Evolutionary conservation across 2,329 filamentous ascomycete species (phyloP).

Genomic region (Pseudogymnoascus destructans): DNA sequence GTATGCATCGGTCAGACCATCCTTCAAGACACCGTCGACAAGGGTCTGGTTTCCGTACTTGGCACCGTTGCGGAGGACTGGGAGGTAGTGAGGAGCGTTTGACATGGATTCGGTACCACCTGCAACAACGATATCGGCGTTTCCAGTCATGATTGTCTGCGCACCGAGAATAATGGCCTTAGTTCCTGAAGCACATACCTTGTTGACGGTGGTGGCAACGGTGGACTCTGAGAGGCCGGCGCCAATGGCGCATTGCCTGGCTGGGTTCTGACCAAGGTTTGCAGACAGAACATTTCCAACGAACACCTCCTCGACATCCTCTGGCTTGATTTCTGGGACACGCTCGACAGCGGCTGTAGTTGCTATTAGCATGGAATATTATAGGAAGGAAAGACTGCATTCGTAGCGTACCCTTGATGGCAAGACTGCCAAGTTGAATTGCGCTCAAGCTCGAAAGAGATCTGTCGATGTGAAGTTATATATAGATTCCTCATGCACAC

Average conservation of each 20-base stretch:
- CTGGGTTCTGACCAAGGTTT: slow-evolving; percentile 90
- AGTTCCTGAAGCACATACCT: slow-evolving; percentile 90
- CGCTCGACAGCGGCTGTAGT: slow-evolving; percentile 62
- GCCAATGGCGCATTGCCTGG: slow-evolving; percentile 81
- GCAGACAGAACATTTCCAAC: slow-evolving; percentile 97
- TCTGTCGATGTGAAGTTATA: slow-evolving; percentile 33
- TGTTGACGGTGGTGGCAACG: slow-evolving; percentile 91
- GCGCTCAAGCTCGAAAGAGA: slow-evolving; percentile 81
- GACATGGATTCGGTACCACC: slow-evolving; percentile 98
- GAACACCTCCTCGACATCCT: slow-evolving; percentile 90
- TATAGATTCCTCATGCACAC: slow-evolving; percentile 14
- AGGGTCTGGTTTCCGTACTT: slow-evolving; percentile 90
- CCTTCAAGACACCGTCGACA: slow-evolving; percentile 84
- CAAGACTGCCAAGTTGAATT: slow-evolving; percentile 73
- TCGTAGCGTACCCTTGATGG: slow-evolving; percentile 63
- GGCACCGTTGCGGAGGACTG: slow-evolving; percentile 69
- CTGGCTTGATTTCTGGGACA: slow-evolving; percentile 71
- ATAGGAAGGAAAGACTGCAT: background rate
- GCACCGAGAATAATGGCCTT: slow-evolving; percentile 92
- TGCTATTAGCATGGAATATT: slow-evolving; percentile 13
- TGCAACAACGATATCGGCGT: slow-evolving; percentile 82
- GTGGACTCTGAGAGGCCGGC: slow-evolving; percentile 72
- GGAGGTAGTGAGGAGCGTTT: slow-evolving; percentile 91
- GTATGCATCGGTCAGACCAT: slow-evolving; percentile 89
- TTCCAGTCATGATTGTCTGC: slow-evolving; percentile 95